Base-by-base conservation (phyloP, 2,329 filamentous ascomycete genomes). In the Pyrenochaeta sp. region DNA sequence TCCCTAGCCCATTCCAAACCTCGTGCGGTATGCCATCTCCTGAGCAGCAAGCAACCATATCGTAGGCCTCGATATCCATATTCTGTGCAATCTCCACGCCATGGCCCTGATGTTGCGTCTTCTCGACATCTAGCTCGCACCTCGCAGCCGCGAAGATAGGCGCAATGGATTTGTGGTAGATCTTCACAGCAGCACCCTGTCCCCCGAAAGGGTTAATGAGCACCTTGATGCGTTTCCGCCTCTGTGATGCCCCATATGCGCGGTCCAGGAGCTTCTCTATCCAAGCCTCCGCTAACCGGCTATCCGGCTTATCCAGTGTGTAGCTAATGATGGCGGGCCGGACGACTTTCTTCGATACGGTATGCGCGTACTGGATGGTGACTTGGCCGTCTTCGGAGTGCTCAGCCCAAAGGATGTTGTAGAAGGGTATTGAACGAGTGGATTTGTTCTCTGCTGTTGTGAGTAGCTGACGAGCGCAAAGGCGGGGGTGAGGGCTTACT, bases 21-120 rank as follows among this genome's bases (percentile, higher is more conserved):
- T 99, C 95, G 74, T 97, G 90, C 0, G 92, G 90, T 39, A 97
- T 83, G 9, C 95, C 95, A 69, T 99, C 95, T 4, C 95, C 95
- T 0, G 94, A 97, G 73, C 92, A 95, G 61, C 92, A 91, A 27
- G 94, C 88, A 13, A 98, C 85, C 8, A 93, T 90, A 79, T 99
- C 95, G 77, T 88, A 97, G 1, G 84, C 86, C 47, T 93, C 86
- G 28, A 95, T 84, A 72, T 97, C 91, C 48, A 97, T 79, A 42
- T 88, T 84, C 72, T 91, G 84, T 10, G 88, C 89, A 59, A 98
- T 88, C 22, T 92, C 90, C 1, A 89, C 83, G 0, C 91, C 95
- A 78, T 98, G 91, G 3, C 92, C 92, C 13, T 85, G 82, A 72
- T 89, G 85, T 40, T 83, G 84, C 1, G 96, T 96, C 49, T 82